Conservation (phyloP, 331 rosid species). For the Stylosanthes scabra region DNA sequence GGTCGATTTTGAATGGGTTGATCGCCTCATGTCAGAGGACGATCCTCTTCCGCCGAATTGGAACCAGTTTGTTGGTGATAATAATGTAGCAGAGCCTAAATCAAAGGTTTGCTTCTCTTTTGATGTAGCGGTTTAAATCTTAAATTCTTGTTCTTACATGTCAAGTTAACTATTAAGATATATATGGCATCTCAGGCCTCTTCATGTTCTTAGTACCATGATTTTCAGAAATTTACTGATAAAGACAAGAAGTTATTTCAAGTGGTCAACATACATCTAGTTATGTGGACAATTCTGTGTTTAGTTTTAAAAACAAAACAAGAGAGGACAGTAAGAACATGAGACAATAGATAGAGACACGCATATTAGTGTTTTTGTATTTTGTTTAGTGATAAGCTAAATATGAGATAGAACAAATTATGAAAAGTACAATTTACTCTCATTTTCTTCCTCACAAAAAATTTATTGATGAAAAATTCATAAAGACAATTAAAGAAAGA, state of each 20-base stretch:
- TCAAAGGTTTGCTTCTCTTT: conserved; percentile 51
- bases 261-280: background rate
- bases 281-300: background rate
- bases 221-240: background rate
- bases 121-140: background rate
- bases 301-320: too few species aligned
- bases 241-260: background rate
- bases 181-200: background rate
- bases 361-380: too few species aligned
- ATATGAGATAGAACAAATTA: too few species aligned
- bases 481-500: too few species aligned
- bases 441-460: too few species aligned
- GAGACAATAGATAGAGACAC: too few species aligned
- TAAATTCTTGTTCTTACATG: background rate
- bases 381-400: too few species aligned
- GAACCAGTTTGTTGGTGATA: conserved; percentile 58
- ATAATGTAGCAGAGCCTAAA: conserved; percentile 46
- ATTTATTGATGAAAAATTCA: too few species aligned
- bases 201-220: background rate
- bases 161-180: background rate
- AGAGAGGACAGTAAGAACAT: too few species aligned
- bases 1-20: conserved; percentile 58
- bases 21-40: conserved; percentile 54
- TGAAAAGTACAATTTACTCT: too few species aligned
- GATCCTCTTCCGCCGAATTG: conserved; percentile 52